These are phyloP conservation scores for Actinomucor elegans DNA, from an alignment of 371 early-diverging fungal genomes.

Conservation along the genomic window DNA sequence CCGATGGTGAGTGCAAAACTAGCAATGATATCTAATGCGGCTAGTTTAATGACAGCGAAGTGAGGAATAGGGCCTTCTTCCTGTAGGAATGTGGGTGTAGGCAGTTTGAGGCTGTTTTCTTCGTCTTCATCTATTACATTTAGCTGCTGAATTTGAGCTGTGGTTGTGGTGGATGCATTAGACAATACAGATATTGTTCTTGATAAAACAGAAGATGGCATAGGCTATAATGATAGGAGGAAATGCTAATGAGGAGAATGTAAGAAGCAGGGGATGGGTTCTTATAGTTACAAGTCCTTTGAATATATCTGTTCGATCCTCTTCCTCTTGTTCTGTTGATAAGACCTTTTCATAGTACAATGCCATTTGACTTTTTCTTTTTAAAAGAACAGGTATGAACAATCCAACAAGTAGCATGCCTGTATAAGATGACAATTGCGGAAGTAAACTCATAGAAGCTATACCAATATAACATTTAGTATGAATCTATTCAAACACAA, in stretches of 20 bases:
- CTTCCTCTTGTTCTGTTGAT: conserved; percentile 1
- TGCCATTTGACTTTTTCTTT: conserved; percentile 8
- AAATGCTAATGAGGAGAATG: no score
- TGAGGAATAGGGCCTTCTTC: conserved; percentile 41
- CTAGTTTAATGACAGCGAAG: conserved; percentile 49
- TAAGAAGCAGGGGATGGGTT: neutral
- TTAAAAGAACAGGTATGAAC: conserved; percentile 39
- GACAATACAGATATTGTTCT: no score
- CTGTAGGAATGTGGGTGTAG: neutral
- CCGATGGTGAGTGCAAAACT: conserved; percentile 69
- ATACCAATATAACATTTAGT: no score
- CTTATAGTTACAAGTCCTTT: neutral
- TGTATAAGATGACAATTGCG: conserved; percentile 50
- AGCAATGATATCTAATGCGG: conserved; percentile 63
- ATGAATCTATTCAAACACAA: no score
- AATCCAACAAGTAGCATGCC: conserved; percentile 60
- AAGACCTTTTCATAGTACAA: conserved; percentile 1
- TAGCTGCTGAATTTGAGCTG: no score
- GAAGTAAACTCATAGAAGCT: conserved; percentile 53
- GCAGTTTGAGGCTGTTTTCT: neutral
- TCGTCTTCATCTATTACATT: neutral
- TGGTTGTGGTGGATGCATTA: no score
- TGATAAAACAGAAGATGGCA: no score
- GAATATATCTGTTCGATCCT: neutral
- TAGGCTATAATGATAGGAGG: no score